Evolutionary conservation across 2,329 filamentous ascomycete genomes (phyloP).

Genomic region (Talaromyces sp.): DNA sequence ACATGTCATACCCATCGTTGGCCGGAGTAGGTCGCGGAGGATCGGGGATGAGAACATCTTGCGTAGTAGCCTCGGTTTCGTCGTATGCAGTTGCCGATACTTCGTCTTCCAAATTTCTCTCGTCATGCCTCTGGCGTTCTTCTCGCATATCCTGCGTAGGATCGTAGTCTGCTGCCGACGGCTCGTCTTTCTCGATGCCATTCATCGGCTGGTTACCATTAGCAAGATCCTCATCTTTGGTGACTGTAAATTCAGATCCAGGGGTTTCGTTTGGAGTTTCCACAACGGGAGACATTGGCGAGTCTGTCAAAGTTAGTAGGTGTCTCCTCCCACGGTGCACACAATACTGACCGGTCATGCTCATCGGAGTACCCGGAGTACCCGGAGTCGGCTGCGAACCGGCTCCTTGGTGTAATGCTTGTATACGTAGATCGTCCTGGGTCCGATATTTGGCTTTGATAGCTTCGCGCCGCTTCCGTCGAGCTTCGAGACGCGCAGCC

Average conservation of each 20-base stretch:
- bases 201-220: slow-evolving; percentile 44
- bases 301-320: slow-evolving; percentile 39
- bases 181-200: slow-evolving; percentile 60
- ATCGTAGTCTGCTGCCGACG: slow-evolving; percentile 91
- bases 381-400: slow-evolving; percentile 48
- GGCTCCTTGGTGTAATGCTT: slow-evolving; percentile 64
- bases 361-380: slow-evolving; percentile 34
- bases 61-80: slow-evolving; percentile 52
- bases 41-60: slow-evolving; percentile 48
- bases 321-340: not conserved
- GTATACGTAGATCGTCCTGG: slow-evolving; percentile 67
- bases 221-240: slow-evolving; percentile 63
- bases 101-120: slow-evolving; percentile 53
- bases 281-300: slow-evolving; percentile 29
- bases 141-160: slow-evolving; percentile 84
- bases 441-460: slow-evolving; percentile 75
- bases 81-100: slow-evolving; percentile 53
- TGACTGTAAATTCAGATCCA: slow-evolving; percentile 56
- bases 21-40: slow-evolving; percentile 35
- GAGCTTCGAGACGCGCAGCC: slow-evolving; percentile 76
- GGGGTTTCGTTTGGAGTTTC: slow-evolving; percentile 46
- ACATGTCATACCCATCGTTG: slow-evolving; percentile 59
- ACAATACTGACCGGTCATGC: slow-evolving; percentile 1
- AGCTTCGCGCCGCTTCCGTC: slow-evolving; percentile 77
- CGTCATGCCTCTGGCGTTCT: slow-evolving; percentile 67